Evolutionary conservation across 208 protist species (phyloP), one percentile per base, ranked within the genome.

Genomic region (Novymonas esmeraldas): DNA sequence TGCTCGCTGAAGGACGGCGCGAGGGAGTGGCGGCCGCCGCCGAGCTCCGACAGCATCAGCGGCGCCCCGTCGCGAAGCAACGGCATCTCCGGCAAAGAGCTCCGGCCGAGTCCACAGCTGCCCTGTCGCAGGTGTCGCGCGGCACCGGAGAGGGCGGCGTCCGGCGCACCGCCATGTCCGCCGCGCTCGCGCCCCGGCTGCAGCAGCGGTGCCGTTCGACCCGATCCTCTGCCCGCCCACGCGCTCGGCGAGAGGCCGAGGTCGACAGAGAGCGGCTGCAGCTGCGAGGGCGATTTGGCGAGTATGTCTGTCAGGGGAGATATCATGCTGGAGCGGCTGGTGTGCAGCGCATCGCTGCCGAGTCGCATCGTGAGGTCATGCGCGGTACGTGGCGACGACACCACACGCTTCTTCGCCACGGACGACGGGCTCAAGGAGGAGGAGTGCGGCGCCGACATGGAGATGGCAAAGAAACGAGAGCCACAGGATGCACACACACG

Each of bases 281-380:
- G 59, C 46, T 67, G 69, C 20, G 69, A 60, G 3, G 69, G 60
- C 2, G 69, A 68, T 1, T 34, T 39, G 3, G 69, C 49, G 22
- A 63, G 41, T 29, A 74, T 22, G 9, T 68, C 69, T 4, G 69
- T 63, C 18, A 74, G 44, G 13, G 69, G 69, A 9, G 69, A 67
- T 33, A 64, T 52, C 22, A 74, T 41, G 2, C 60, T 44, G n/a
- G 29, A 44, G 22, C 20, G 42, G 38, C 58, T 74, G 16, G 18
- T 24, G 14, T 29, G 44, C 18, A 48, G 24, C 20, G 41, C 60
- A 22, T 56, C 69, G 39, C 20, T 68, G 69, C 59, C 45, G 13
- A 63, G 51, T 5, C 50, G 69, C 69, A 57, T 28, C 34, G 56
- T 63, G n/a, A 74, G 60, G 34, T 68, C 69, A 42, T 66, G 52